phyloP scores from a whole-genome alignment of 805 yeast species.

The Candida dendrica region DNA sequence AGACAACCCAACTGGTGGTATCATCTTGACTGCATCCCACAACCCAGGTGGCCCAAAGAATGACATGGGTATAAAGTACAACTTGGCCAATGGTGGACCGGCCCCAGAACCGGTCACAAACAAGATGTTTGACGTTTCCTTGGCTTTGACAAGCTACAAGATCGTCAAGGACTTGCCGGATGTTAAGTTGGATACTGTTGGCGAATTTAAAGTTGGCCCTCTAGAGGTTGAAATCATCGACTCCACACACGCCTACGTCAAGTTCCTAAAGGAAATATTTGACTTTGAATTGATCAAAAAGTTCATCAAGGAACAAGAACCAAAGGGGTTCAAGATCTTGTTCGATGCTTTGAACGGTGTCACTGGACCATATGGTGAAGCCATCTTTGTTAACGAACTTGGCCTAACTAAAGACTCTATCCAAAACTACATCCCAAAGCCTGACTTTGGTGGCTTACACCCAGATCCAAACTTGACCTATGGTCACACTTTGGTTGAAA shows the following conservation, averaged over 20 bases:
- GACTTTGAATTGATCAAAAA: constrained; percentile 75
- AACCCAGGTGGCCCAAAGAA: constrained; percentile 95
- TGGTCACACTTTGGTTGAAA: constrained; percentile 78
- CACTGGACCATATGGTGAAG: constrained; percentile 92
- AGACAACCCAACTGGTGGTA: constrained; percentile 76
- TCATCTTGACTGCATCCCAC: constrained; percentile 92
- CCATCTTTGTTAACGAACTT: constrained; percentile 76
- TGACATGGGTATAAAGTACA: constrained; percentile 94
- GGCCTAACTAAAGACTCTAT: constrained; percentile 65
- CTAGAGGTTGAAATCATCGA: constrained; percentile 77
- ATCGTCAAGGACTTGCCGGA: constrained; percentile 49
- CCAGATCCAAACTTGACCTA: constrained; percentile 97
- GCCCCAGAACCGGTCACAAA: constrained; percentile 95
- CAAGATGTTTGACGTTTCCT: constrained; percentile 69
- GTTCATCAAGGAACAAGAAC: constrained; percentile 48
- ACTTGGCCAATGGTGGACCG: constrained; percentile 93
- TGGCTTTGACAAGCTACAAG: constrained; percentile 51
- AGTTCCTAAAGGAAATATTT: constrained; percentile 74
- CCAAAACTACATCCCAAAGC: constrained; percentile 73
- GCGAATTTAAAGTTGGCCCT: constrained; percentile 45
- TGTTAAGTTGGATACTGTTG: constrained; percentile 58
- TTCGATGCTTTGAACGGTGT: constrained; percentile 93
- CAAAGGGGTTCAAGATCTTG: constrained; percentile 59
- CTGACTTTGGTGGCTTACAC: constrained; percentile 95
- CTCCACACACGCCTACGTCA: constrained; percentile 70